Evolutionary conservation across 345 rosid genomes (phyloP).

Genomic region (Murraya paniculata): DNA sequence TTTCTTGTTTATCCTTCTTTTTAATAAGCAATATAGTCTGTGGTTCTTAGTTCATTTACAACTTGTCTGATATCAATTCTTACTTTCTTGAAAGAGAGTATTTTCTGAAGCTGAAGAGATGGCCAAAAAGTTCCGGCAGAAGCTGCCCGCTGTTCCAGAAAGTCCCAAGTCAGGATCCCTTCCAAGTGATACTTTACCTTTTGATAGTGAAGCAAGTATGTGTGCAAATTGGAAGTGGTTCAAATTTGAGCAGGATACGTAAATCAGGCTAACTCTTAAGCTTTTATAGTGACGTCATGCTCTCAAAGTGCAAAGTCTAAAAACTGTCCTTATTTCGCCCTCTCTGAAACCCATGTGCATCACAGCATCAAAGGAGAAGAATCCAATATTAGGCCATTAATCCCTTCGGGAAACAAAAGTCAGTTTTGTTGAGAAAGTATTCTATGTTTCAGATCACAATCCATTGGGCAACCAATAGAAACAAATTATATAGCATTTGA

Average conservation of each 20-base stretch:
- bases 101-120: slow-evolving; percentile 81
- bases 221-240: slow-evolving; percentile 95
- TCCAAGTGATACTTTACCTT: slow-evolving; percentile 34
- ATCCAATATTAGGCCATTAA: slow-evolving; percentile 4
- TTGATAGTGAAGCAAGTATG: slow-evolving; percentile 47
- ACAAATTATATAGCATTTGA: not conserved
- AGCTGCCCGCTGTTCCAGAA: slow-evolving; percentile 34
- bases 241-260: slow-evolving; percentile 52
- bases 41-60: not conserved
- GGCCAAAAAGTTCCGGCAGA: slow-evolving; percentile 74
- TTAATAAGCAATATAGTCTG: not conserved
- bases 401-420: not conserved
- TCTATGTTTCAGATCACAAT: not conserved
- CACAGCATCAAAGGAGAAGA: not conserved
- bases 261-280: slow-evolving; percentile 15
- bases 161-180: slow-evolving; percentile 26
- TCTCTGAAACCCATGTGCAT: not conserved
- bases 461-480: not conserved
- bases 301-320: not conserved
- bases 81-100: slow-evolving; percentile 48
- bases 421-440: not conserved
- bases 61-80: slow-evolving; percentile 3
- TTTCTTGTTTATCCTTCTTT: not conserved
- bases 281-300: not conserved
- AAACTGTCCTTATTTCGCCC: not conserved